These are phyloP conservation scores for Penicillium riverlandense DNA, from an alignment of 495 filamentous ascomycete species.

Conservation along the genomic window DNA sequence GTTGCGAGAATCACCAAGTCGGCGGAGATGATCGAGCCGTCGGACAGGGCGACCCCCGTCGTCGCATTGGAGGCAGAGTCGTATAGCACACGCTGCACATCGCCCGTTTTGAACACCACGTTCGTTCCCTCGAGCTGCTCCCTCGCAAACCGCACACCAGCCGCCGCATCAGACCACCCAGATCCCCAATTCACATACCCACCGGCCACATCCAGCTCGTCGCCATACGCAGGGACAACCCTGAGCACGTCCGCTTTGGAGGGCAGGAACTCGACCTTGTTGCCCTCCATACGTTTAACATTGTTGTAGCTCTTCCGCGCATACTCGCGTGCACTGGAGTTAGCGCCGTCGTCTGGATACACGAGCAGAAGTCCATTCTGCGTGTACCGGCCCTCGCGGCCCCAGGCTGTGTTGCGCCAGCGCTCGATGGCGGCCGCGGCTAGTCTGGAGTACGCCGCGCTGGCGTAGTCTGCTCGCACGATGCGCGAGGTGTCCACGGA, in stretches of 20 bases:
- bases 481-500: conserved; percentile 73
- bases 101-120: conserved; percentile 56
- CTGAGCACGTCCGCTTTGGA: conserved; percentile 31
- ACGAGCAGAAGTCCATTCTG: conserved; percentile 71
- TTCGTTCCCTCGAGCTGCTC: conserved; percentile 50
- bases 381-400: conserved; percentile 60
- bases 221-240: conserved; percentile 38
- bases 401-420: conserved; percentile 63
- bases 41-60: conserved; percentile 44
- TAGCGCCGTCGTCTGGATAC: conserved; percentile 40
- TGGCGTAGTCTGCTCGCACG: conserved; percentile 75
- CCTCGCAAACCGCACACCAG: conserved; percentile 64
- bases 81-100: conserved; percentile 50
- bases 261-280: conserved; percentile 45
- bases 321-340: conserved; percentile 49
- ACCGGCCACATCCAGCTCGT: conserved; percentile 42
- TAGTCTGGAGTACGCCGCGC: conserved; percentile 63
- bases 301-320: conserved; percentile 60
- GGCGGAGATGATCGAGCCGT: conserved; percentile 50
- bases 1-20: conserved; percentile 74
- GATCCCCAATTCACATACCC: conserved; percentile 78
- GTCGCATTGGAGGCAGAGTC: conserved; percentile 20
- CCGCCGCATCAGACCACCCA: conserved; percentile 83
- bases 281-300: conserved; percentile 37
- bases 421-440: conserved; percentile 55